These are phyloP conservation scores for Stenocarpella maydis DNA, from an alignment of 2,329 filamentous ascomycete genomes.

Conservation along the genomic window DNA sequence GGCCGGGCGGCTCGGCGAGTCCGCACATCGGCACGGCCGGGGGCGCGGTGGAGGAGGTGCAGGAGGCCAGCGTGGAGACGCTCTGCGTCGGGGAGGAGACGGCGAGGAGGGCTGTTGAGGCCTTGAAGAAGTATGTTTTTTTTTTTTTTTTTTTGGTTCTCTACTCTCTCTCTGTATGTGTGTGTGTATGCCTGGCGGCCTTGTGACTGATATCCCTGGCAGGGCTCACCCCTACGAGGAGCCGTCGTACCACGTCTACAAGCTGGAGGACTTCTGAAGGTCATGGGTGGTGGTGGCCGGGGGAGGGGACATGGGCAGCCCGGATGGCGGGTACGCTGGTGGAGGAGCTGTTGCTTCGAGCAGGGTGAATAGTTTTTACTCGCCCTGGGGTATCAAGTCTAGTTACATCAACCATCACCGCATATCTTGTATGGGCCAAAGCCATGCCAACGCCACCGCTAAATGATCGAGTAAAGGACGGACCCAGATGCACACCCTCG, in stretches of 20 bases:
- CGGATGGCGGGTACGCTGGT: neutral
- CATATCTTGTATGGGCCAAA: neutral
- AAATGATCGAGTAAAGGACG: constrained; percentile 1
- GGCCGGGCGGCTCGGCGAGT: constrained; percentile 66
- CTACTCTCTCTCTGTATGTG: neutral
- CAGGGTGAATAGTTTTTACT: neutral
- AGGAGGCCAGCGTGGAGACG: constrained; percentile 70
- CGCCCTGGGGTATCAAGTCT: constrained; percentile 23
- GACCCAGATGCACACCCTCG: neutral
- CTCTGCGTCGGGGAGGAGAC: constrained; percentile 67
- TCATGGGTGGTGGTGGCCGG: neutral
- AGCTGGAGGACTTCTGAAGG: constrained; percentile 56
- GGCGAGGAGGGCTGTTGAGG: constrained; percentile 64
- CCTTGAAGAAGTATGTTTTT: constrained; percentile 67
- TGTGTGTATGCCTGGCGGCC: too few species aligned
- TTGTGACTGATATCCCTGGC: constrained; percentile 38
- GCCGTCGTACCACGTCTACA: constrained; percentile 57
- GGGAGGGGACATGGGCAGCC: too few species aligned
- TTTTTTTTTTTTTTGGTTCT: neutral
- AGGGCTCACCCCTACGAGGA: constrained; percentile 63
- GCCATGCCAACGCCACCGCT: constrained; percentile 14
- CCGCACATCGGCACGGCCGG: constrained; percentile 65
- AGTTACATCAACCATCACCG: neutral
- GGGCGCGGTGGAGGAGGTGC: constrained; percentile 64
- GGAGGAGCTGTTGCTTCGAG: neutral